phyloP scores from a whole-genome alignment of 208 protist species.

The Leishmania tropica region DNA sequence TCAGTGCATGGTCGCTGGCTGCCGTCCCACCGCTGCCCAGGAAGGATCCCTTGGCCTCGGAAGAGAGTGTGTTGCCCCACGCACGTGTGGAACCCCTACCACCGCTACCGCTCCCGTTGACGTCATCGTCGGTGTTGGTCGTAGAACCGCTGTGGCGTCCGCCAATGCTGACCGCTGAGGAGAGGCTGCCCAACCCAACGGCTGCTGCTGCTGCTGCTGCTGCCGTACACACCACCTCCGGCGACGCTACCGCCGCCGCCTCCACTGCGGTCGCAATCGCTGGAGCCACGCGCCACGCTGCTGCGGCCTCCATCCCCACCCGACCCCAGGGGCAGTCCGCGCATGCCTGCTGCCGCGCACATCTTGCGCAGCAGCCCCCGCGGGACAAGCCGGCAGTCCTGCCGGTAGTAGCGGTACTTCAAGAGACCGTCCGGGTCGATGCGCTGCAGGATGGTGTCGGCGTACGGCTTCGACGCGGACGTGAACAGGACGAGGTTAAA shows the following conservation, averaged over 20 bases:
- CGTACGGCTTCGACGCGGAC: conserved; percentile 86
- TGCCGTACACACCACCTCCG: neutral
- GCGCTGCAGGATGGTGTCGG: conserved; percentile 84
- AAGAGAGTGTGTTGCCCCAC: neutral
- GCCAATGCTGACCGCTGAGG: neutral
- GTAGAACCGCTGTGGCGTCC: neutral
- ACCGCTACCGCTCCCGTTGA: neutral
- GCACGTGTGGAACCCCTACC: neutral
- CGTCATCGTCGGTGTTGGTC: conserved; percentile 12
- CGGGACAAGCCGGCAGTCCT: conserved; percentile 71
- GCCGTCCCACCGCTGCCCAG: neutral
- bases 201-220: neutral
- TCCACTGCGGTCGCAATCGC: neutral
- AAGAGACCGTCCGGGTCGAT: conserved; percentile 80
- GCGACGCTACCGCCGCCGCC: neutral
- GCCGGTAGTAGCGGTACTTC: conserved; percentile 73
- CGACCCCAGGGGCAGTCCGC: neutral
- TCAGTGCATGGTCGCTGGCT: neutral
- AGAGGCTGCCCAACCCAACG: neutral
- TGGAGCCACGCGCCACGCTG: conserved; percentile 4
- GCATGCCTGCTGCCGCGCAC: conserved; percentile 26
- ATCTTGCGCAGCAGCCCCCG: conserved; percentile 48
- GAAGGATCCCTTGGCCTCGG: neutral
- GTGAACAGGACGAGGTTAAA: conserved; percentile 91
- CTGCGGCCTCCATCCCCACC: neutral